Conservation (phyloP, 495 filamentous ascomycete species). For the Achaetomiella virescens region DNA sequence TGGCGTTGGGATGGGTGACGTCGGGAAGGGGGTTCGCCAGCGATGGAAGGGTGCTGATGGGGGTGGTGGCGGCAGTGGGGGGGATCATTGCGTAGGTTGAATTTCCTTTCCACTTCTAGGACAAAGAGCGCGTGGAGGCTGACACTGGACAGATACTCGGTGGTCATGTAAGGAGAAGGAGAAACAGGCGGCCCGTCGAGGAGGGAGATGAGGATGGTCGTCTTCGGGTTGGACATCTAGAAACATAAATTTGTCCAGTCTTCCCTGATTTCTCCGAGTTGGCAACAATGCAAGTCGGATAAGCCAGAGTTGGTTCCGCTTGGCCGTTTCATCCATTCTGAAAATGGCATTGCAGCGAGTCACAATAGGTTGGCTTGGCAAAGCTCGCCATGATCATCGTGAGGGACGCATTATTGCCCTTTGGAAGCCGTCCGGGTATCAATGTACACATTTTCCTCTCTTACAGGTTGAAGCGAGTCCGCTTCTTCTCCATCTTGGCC, state of each 20-base stretch:
- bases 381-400: background rate
- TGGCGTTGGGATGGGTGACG: conserved; percentile 50
- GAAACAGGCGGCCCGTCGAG: conserved; percentile 12
- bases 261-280: too few species aligned
- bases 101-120: background rate
- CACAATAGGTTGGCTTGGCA: too few species aligned
- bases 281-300: too few species aligned
- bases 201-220: background rate
- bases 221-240: background rate
- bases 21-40: conserved; percentile 47
- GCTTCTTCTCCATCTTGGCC: conserved; percentile 82
- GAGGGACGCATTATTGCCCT: background rate
- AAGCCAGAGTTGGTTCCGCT: too few species aligned
- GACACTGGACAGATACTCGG: conserved; percentile 40
- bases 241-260: background rate
- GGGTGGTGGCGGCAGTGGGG: conserved; percentile 48
- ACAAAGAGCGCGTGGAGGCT: background rate
- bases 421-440: conserved; percentile 5
- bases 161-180: conserved; percentile 40
- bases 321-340: too few species aligned
- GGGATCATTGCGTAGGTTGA: conserved; percentile 49
- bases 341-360: too few species aligned
- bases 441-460: background rate
- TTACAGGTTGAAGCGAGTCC: conserved; percentile 87
- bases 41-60: conserved; percentile 43